A percentile compares a stretch with the other conserved stretches of the same genome.
Evolutionary conservation across 2,329 filamentous ascomycete species (phyloP).

Genomic region (Cadophora sp.): DNA sequence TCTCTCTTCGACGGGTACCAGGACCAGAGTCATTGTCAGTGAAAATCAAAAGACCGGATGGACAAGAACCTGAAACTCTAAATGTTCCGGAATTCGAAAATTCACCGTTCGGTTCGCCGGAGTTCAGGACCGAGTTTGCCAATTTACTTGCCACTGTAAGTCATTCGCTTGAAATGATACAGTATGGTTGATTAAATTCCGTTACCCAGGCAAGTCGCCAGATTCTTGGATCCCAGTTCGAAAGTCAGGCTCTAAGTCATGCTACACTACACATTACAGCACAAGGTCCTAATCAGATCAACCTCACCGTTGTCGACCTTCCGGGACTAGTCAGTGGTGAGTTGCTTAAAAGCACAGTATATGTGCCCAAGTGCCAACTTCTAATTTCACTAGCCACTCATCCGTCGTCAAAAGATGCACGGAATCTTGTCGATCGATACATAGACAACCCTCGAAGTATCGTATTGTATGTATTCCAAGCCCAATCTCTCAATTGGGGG

Average conservation of each 20-base stretch:
- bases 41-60: slow-evolving; percentile 9
- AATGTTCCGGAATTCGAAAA: background rate
- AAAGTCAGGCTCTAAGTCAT: background rate
- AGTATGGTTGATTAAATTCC: background rate
- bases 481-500: background rate
- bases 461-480: slow-evolving; percentile 14
- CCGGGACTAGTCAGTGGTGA: slow-evolving; percentile 58
- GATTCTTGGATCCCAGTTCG: slow-evolving; percentile 17
- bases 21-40: slow-evolving; percentile 14
- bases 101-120: background rate
- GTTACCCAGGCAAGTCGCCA: slow-evolving; percentile 4
- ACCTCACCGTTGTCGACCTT: slow-evolving; percentile 65
- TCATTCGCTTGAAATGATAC: background rate
- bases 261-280: slow-evolving; percentile 14
- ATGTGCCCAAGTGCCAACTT: background rate
- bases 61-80: background rate
- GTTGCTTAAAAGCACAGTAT: background rate
- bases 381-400: background rate
- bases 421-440: slow-evolving; percentile 17
- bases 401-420: background rate
- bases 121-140: background rate
- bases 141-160: slow-evolving; percentile 13
- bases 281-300: slow-evolving; percentile 46
- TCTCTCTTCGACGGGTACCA: slow-evolving; percentile 42
- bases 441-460: slow-evolving; percentile 19